Conservation (phyloP, 2,329 filamentous ascomycete genomes). For the Claviceps digitariae region DNA sequence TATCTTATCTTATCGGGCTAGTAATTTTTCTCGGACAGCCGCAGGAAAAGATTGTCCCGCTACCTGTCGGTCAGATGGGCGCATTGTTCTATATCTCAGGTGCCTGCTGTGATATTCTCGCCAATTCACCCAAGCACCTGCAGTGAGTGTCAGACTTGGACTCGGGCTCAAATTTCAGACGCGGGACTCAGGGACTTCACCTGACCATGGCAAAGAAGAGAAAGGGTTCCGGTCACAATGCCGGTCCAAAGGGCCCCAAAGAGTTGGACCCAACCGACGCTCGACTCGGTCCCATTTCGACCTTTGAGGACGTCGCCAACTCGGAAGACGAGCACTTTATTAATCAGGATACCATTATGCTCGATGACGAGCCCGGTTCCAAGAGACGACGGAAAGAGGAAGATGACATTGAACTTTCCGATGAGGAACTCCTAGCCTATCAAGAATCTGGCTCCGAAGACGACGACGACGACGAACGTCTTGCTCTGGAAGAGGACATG, state of each 20-base stretch:
- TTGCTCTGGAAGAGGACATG: constrained; percentile 17
- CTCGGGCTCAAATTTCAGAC: background rate
- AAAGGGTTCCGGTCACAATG: constrained; percentile 46
- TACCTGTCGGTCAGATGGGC: background rate
- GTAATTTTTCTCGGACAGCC: background rate
- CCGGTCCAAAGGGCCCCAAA: constrained; percentile 35
- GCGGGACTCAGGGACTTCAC: background rate
- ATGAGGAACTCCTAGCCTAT: constrained; percentile 46
- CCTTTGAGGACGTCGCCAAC: constrained; percentile 76
- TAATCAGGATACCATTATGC: constrained; percentile 70
- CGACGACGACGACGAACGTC: constrained; percentile 31
- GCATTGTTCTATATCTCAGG: background rate
- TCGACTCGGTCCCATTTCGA: constrained; percentile 45
- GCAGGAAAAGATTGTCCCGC: background rate
- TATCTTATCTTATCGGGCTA: background rate
- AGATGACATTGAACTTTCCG: constrained; percentile 50
- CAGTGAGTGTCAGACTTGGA: background rate
- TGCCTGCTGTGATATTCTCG: background rate
- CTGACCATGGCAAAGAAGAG: constrained; percentile 51
- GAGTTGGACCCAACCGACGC: constrained; percentile 45
- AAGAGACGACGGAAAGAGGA: constrained; percentile 67
- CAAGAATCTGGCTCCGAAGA: constrained; percentile 31
- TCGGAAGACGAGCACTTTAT: constrained; percentile 90
- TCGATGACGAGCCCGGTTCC: constrained; percentile 67
- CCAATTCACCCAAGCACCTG: too few relatives aligned